Conservation (phyloP, 2,329 filamentous ascomycete species). For the Xylariaceae sp. region DNA sequence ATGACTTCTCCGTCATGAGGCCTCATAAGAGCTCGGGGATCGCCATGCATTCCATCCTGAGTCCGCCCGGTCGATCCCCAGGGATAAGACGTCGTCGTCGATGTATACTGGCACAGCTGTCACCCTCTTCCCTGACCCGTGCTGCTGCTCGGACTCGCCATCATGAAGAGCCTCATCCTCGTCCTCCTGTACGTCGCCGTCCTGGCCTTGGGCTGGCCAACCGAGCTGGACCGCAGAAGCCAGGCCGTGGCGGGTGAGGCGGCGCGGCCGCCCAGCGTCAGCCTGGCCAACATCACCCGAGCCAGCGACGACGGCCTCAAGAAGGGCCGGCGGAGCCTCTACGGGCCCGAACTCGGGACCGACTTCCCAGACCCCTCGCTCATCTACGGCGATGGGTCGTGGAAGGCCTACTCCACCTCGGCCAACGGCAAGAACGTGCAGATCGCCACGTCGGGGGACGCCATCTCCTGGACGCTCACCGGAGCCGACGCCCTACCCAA, state of each 20-base stretch:
- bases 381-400: constrained; percentile 22
- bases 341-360: constrained; percentile 15
- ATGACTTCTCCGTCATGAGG: too few species aligned
- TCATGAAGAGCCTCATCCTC: constrained; percentile 19
- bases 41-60: too few species aligned
- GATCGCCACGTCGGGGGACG: constrained; percentile 20
- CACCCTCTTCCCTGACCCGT: too few species aligned
- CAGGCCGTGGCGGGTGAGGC: constrained; percentile 1
- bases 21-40: too few species aligned
- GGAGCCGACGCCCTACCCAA: constrained; percentile 20
- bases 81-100: too few species aligned
- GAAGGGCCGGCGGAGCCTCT: constrained; percentile 11
- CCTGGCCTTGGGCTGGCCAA: constrained; percentile 16
- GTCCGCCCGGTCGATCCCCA: too few species aligned
- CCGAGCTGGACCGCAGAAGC: constrained; percentile 4
- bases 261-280: constrained; percentile 9
- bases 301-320: constrained; percentile 11
- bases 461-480: constrained; percentile 19
- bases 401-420: constrained; percentile 24
- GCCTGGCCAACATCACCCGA: constrained; percentile 19
- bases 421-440: constrained; percentile 20
- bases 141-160: neutral
- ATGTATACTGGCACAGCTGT: neutral
- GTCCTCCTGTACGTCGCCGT: constrained; percentile 10
- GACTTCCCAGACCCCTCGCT: constrained; percentile 23